Evolutionary conservation across 176 grass and related monocot species (phyloP), one percentile per base, ranked within the genome.

Genomic region (Poa pratensis): DNA sequence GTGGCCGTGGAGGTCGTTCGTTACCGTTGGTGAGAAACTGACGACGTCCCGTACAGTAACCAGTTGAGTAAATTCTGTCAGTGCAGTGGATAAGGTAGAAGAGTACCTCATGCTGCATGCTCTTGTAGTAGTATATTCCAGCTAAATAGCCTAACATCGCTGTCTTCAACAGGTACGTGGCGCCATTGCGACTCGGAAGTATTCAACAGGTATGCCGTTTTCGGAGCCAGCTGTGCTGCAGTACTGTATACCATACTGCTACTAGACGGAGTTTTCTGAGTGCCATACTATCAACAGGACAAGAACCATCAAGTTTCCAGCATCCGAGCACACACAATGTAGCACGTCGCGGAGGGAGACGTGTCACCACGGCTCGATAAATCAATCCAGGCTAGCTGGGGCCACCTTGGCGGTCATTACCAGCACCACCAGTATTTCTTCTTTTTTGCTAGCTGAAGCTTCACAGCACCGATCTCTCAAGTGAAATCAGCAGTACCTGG

Each of bases 171-270:
- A 27, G 8, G 50, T 6, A 46, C 79, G 83, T 90, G 83, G 58
- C 79, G 62, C 17, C 64, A 67, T 54, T 20, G 54, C 32, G 45
- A 49, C 54, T 20, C 18, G 18, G 53, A 34, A 81, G 54, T 9
- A 74, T 3, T 42, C 40, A 45, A 45, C 79, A 82, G 63, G 63
- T 35, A 78, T 11, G 18, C 46, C 73, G 18, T 70, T 73, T 60
- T 83, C 80, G 66, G 78, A 3, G 27, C 80, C 88, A 83, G 75
- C 66, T 83, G 84, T 79, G 19, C 0, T 74, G 76, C 87, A 77
- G 73, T 22, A 50, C 51, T 17, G 30, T 19, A 37, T 10, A 5
- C 30, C 65, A 30, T 69, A 1, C 49, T 35, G 34, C 34, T 35
- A 35, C 34, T n/a, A 13, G 48, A 11, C 17, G 18, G 81, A 50